These are phyloP conservation scores for Termitomyces sp. DNA, from an alignment of 768 basidiomycete species.

Conservation along the genomic window DNA sequence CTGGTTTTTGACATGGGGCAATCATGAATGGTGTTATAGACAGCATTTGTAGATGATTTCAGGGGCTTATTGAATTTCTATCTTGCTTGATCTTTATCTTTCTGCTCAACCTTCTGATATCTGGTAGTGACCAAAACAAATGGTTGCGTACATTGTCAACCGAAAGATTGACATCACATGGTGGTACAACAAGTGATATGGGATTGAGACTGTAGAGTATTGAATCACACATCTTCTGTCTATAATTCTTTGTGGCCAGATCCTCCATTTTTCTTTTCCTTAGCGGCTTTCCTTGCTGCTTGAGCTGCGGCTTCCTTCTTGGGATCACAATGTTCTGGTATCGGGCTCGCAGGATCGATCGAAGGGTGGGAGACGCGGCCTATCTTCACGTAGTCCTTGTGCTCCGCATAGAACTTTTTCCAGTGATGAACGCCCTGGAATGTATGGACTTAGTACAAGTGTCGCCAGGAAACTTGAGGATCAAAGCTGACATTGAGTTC, in stretches of 20 bases:
- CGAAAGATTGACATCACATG: not conserved
- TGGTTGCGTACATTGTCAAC: no score
- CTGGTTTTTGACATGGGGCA: not conserved
- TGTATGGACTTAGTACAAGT: not conserved
- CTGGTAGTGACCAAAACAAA: not conserved
- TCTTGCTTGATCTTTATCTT: not conserved
- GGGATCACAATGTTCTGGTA: conserved; percentile 72
- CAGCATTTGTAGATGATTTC: not conserved
- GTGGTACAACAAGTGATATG: not conserved
- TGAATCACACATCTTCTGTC: not conserved
- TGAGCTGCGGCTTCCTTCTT: conserved; percentile 46
- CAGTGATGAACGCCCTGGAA: conserved; percentile 76
- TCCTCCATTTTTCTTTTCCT: conserved; percentile 22
- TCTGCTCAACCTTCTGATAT: not conserved
- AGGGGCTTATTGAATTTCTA: not conserved
- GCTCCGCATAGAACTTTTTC: conserved; percentile 86
- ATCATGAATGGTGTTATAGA: not conserved
- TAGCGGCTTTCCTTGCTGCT: conserved; percentile 24
- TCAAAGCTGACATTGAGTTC: conserved; percentile 63
- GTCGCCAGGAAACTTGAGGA: not conserved
- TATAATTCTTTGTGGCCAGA: conserved; percentile 39
- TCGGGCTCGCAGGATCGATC: conserved; percentile 74
- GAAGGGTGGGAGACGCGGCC: conserved; percentile 75
- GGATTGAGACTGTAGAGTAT: not conserved
- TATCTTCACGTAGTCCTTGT: conserved; percentile 76